phyloP scores from a whole-genome alignment of 2,329 filamentous ascomycete genomes.

The Claviceps maximensis region DNA sequence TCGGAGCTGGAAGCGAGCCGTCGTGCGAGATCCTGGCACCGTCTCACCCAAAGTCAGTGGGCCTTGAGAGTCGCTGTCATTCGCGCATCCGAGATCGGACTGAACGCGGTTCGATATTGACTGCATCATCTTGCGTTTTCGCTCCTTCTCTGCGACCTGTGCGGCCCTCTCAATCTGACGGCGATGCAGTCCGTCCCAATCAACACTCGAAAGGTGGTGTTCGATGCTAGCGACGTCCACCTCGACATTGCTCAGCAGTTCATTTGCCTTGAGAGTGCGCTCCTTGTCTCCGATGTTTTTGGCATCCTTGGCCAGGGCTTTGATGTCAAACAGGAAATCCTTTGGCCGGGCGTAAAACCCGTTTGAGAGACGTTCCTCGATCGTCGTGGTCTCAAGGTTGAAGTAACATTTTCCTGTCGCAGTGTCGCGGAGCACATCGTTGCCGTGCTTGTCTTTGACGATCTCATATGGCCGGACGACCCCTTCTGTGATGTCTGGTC shows the following conservation, averaged over 20 bases:
- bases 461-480: constrained; percentile 67
- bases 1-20: constrained; percentile 41
- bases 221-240: constrained; percentile 78
- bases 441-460: constrained; percentile 64
- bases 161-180: constrained; percentile 55
- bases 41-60: constrained; percentile 51
- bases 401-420: constrained; percentile 79
- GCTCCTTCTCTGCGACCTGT: constrained; percentile 44
- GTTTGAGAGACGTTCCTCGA: constrained; percentile 92
- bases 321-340: constrained; percentile 83
- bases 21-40: constrained; percentile 40
- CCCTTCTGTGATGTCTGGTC: constrained; percentile 37
- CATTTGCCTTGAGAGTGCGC: constrained; percentile 73
- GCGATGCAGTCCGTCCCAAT: constrained; percentile 72
- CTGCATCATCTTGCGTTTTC: constrained; percentile 50
- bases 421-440: constrained; percentile 62
- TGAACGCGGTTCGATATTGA: constrained; percentile 35
- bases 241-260: constrained; percentile 84
- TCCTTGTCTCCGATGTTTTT: constrained; percentile 73
- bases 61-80: constrained; percentile 41
- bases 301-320: constrained; percentile 71
- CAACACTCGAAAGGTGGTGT: constrained; percentile 49
- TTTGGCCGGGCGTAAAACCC: constrained; percentile 86
- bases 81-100: constrained; percentile 36
- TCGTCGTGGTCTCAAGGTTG: constrained; percentile 83